These are phyloP conservation scores for Russula earlei DNA, from an alignment of 768 basidiomycete species.

Conservation along the genomic window DNA sequence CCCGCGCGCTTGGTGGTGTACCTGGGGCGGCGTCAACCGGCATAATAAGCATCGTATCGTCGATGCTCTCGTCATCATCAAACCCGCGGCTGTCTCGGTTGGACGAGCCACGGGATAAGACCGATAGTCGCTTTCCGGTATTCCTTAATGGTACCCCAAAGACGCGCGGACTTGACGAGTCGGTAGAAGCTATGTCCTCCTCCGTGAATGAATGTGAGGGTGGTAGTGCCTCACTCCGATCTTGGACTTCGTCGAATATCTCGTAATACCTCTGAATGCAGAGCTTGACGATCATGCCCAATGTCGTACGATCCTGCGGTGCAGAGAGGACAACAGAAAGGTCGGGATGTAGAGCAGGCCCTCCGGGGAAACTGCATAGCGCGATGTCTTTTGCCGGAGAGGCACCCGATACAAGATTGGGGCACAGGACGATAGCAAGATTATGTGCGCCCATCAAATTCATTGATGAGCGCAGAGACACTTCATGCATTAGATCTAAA, in stretches of 20 bases:
- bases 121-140: slow-evolving; percentile 14
- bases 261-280: slow-evolving; percentile 82
- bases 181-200: slow-evolving; percentile 5
- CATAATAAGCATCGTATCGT: slow-evolving; percentile 70
- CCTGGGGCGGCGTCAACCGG: slow-evolving; percentile 41
- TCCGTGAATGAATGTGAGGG: slow-evolving; percentile 14
- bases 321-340: slow-evolving; percentile 21
- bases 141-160: not conserved
- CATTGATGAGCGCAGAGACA: slow-evolving; percentile 51
- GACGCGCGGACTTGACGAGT: slow-evolving; percentile 12
- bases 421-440: slow-evolving; percentile 67
- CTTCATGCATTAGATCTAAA: slow-evolving; percentile 70
- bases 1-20: slow-evolving; percentile 34
- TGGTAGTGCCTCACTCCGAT: slow-evolving; percentile 53
- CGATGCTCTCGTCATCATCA: slow-evolving; percentile 65
- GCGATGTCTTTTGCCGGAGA: slow-evolving; percentile 62
- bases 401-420: slow-evolving; percentile 66
- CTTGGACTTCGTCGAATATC: slow-evolving; percentile 72
- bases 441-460: slow-evolving; percentile 84
- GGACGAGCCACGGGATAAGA: slow-evolving; percentile 13
- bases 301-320: slow-evolving; percentile 47
- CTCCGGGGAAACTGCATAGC: slow-evolving; percentile 58
- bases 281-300: slow-evolving; percentile 62
- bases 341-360: slow-evolving; percentile 32
- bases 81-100: slow-evolving; percentile 26